Percentiles rank a stretch among this genome's conserved stretches.
These are phyloP conservation scores for Oryza longistaminata DNA, from an alignment of 176 grass and related monocot species.

Conservation along the genomic window DNA sequence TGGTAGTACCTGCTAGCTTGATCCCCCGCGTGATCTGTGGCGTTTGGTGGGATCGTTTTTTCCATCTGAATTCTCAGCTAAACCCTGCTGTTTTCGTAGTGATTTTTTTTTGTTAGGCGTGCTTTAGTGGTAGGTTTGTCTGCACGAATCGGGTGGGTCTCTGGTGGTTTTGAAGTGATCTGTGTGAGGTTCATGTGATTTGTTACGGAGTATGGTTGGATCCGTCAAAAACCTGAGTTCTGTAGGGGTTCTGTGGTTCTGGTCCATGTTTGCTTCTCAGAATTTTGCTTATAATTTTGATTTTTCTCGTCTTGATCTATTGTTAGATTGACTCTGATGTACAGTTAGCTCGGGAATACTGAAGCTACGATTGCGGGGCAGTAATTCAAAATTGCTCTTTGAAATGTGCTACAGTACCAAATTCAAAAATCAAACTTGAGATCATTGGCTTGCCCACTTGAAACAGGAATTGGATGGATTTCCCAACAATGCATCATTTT, in stretches of 20 bases:
- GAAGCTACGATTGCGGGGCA: background rate
- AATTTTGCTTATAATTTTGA: background rate
- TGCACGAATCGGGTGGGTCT: background rate
- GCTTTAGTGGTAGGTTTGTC: background rate
- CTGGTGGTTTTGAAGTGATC: background rate
- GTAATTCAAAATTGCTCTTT: background rate
- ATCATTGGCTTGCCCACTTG: background rate
- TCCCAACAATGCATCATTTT: background rate
- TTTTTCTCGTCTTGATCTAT: background rate
- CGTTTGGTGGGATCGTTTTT: background rate
- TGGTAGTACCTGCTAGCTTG: background rate
- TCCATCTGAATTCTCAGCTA: background rate
- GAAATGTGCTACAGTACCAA: background rate
- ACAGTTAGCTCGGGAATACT: background rate
- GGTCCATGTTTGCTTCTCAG: background rate
- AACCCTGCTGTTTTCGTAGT: background rate
- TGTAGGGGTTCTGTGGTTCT: background rate
- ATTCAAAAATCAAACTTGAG: conserved; percentile 7
- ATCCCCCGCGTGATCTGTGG: background rate
- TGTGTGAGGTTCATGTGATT: background rate
- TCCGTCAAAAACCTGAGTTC: background rate
- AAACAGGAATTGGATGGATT: background rate
- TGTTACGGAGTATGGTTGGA: background rate
- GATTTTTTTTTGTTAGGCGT: background rate
- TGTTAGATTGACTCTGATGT: background rate